phyloP scores from a whole-genome alignment of 345 rosid genomes.

The Lepidium sativum region DNA sequence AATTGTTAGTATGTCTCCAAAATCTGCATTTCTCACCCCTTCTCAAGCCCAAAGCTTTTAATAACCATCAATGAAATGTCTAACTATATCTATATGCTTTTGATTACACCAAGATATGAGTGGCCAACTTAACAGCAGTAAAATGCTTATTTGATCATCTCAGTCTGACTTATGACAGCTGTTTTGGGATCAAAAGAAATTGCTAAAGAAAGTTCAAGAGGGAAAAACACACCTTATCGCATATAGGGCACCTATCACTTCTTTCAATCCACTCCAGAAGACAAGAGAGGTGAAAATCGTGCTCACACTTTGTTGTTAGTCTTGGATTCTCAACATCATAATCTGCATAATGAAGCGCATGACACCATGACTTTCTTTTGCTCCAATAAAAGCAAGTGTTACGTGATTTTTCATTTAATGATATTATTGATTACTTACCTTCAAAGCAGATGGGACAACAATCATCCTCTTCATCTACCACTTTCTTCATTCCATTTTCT shows the following conservation, averaged over 20 bases:
- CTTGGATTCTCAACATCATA: slow-evolving; percentile 78
- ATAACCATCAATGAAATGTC: neutral
- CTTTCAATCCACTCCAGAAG: slow-evolving; percentile 94
- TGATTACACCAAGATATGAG: neutral
- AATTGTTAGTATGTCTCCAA: neutral
- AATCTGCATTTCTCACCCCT: neutral
- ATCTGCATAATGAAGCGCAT: slow-evolving; percentile 37
- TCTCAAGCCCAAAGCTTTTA: neutral
- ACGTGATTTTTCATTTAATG: neutral
- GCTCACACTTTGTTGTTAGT: slow-evolving; percentile 68
- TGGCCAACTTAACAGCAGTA: neutral
- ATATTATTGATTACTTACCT: slow-evolving; percentile 34
- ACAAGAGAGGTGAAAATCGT: slow-evolving; percentile 80
- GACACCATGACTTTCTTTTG: neutral
- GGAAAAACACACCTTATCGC: slow-evolving; percentile 60
- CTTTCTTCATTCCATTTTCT: neutral
- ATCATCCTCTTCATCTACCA: slow-evolving; percentile 69
- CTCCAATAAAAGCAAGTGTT: neutral
- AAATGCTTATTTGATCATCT: neutral
- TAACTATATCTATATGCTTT: neutral
- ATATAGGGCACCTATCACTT: slow-evolving; percentile 79
- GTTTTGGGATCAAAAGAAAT: neutral
- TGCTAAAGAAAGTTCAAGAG: neutral
- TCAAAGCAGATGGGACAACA: slow-evolving; percentile 84
- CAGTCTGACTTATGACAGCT: neutral